Percentiles rank a stretch among this genome's conserved stretches.
These are phyloP conservation scores for Zasmidium angulare DNA, from an alignment of 2,329 filamentous ascomycete species.

Conservation along the genomic window DNA sequence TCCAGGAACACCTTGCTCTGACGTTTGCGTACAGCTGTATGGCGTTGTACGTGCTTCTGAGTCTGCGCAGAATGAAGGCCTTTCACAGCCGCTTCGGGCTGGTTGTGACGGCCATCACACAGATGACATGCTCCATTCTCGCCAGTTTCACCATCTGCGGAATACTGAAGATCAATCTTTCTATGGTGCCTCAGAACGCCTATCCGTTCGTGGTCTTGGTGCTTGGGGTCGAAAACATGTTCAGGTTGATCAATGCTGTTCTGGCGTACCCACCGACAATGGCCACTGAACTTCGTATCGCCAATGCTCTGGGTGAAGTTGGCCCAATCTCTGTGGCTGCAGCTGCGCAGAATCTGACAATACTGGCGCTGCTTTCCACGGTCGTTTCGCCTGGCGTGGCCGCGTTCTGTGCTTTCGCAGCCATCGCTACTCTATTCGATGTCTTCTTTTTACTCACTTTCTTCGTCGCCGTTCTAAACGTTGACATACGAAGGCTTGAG, in stretches of 20 bases:
- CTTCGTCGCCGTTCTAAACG: slow-evolving; percentile 74
- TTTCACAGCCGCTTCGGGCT: slow-evolving; percentile 75
- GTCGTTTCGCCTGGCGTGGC: slow-evolving; percentile 69
- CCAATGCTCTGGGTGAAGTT: slow-evolving; percentile 71
- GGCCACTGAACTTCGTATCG: slow-evolving; percentile 67
- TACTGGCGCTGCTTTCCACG: slow-evolving; percentile 65
- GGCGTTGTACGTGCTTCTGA: slow-evolving; percentile 64
- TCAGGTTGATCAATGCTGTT: slow-evolving; percentile 74
- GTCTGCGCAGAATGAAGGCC: slow-evolving; percentile 67
- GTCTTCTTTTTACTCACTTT: slow-evolving; percentile 78
- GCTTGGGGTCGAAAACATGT: slow-evolving; percentile 73
- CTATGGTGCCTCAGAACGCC: slow-evolving; percentile 69
- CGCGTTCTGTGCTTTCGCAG: slow-evolving; percentile 74
- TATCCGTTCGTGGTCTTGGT: slow-evolving; percentile 76
- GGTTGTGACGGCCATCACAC: slow-evolving; percentile 67
- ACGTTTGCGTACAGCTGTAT: slow-evolving; percentile 65
- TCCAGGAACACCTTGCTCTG: slow-evolving; percentile 63
- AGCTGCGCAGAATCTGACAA: slow-evolving; percentile 66
- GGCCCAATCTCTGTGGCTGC: slow-evolving; percentile 68
- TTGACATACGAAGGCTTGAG: slow-evolving; percentile 75
- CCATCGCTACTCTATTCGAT: slow-evolving; percentile 73
- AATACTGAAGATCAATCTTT: slow-evolving; percentile 71
- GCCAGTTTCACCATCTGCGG: slow-evolving; percentile 80
- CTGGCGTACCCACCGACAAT: slow-evolving; percentile 69
- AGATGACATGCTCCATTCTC: slow-evolving; percentile 67